Evolutionary conservation across 805 yeast species (phyloP), one percentile per base, ranked within the genome.

Genomic region (Yamadazyma nakazawae): DNA sequence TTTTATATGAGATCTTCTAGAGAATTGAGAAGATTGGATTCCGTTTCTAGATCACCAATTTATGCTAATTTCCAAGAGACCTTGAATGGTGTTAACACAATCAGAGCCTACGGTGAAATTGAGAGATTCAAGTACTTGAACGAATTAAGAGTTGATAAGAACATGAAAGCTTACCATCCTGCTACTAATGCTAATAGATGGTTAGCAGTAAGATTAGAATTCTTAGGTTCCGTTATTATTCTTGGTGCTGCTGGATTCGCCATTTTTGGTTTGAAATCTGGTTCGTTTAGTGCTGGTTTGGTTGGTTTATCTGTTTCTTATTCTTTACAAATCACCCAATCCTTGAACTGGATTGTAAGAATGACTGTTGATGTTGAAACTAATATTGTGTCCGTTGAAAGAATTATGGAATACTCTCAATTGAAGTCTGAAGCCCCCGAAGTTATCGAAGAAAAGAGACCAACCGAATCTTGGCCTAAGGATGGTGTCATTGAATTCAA

Each of bases 341-440:
- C 96, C 0, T 78, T 94, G 67, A 92, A 90, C 66, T 92, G 97
- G 97, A 89, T 94, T 67, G 98, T 94, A 26, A 80, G 99, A 70
- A 92, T 91, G 98, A 88, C 97, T 0, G 99, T 94, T 37, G 99
- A 94, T 58, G 96, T 94, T 39, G 99, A 94, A 67, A 90, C 97
- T 11, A 92, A 90, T 66, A 91, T 94, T 70, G 99, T 94, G 34
- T 87, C 96, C 16, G 97, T 95, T 38, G 99, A 92, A 72, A 83
- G 99, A 69, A 83, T 92, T 45, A 75, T 88, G 66, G 99, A 92
- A 64, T 92, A 91, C 64, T 80, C 96, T 32, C 65, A 70, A n/a
- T 72, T 94, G 50, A 70, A 70, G 34, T 74, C 90, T n/a, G 99
- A 94, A 70, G 98, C 97, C 7, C 88, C 94, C 1, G 81, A 75